phyloP scores from a whole-genome alignment of 495 filamentous ascomycete genomes.

The Penicillium ucsense region DNA sequence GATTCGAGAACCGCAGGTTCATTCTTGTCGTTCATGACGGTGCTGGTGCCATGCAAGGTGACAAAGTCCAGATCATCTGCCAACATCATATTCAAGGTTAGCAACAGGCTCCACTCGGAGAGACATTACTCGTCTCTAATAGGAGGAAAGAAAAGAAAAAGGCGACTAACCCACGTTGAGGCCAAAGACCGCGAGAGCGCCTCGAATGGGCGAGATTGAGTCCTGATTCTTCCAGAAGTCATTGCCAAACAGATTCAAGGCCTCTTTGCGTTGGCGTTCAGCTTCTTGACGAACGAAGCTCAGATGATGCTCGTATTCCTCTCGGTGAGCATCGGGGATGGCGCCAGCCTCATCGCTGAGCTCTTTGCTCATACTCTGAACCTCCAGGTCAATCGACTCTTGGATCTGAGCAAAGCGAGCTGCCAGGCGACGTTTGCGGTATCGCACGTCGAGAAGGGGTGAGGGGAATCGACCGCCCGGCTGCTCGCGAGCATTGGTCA shows the following conservation, averaged over 20 bases:
- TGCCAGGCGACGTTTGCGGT: slow-evolving; percentile 87
- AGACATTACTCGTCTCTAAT: too few relatives aligned
- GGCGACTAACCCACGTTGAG: slow-evolving; percentile 63
- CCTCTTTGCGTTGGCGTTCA: slow-evolving; percentile 80
- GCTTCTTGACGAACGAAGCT: slow-evolving; percentile 83
- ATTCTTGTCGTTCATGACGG: slow-evolving; percentile 98
- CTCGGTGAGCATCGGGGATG: slow-evolving; percentile 64
- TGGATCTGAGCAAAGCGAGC: slow-evolving; percentile 83
- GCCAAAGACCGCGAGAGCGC: slow-evolving; percentile 92
- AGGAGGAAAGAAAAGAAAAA: not conserved
- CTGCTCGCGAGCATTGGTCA: slow-evolving; percentile 89
- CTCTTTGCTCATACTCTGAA: slow-evolving; percentile 58
- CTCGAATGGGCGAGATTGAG: slow-evolving; percentile 86
- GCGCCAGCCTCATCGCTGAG: slow-evolving; percentile 81
- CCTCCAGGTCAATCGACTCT: slow-evolving; percentile 35
- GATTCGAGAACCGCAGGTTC: slow-evolving; percentile 95
- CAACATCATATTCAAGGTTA: not conserved
- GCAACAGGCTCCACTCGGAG: too few relatives aligned
- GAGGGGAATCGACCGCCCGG: slow-evolving; percentile 75
- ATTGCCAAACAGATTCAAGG: slow-evolving; percentile 82
- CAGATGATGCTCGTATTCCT: slow-evolving; percentile 43
- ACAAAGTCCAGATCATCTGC: slow-evolving; percentile 38
- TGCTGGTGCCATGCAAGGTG: slow-evolving; percentile 97
- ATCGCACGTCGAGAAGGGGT: slow-evolving; percentile 90
- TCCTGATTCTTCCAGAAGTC: slow-evolving; percentile 95